Conservation (phyloP, 2,329 filamentous ascomycete species). For the Clarireedia hainanense region DNA sequence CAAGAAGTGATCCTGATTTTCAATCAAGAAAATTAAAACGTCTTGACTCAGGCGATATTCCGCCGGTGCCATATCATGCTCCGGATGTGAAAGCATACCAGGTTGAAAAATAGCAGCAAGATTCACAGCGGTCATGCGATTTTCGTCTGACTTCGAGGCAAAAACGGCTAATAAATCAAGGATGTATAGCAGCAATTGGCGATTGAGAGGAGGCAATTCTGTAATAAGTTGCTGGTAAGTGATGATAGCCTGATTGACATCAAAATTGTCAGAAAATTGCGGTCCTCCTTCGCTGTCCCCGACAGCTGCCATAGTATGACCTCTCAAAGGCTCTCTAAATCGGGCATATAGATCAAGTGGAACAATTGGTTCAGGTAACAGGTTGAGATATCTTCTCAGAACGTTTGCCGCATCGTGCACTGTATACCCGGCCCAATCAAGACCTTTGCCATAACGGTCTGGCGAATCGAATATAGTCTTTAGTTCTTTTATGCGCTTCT, state of each 20-base stretch:
- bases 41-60: conserved; percentile 95
- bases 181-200: conserved; percentile 90
- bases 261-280: conserved; percentile 66
- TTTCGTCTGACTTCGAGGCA: conserved; percentile 90
- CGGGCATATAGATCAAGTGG: conserved; percentile 87
- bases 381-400: conserved; percentile 88
- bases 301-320: conserved; percentile 59
- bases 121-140: conserved; percentile 94
- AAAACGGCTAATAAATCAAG: conserved; percentile 94
- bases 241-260: conserved; percentile 66
- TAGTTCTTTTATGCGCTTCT: conserved; percentile 96
- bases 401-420: conserved; percentile 98
- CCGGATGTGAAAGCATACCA: conserved; percentile 86
- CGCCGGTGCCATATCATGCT: conserved; percentile 88
- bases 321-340: conserved; percentile 75
- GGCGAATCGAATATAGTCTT: conserved; percentile 89
- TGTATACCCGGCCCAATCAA: conserved; percentile 96
- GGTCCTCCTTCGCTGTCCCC: conserved; percentile 55
- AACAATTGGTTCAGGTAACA: conserved; percentile 93
- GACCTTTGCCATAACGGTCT: conserved; percentile 88
- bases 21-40: conserved; percentile 94
- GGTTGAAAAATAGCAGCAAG: conserved; percentile 96
- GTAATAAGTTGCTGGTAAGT: conserved; percentile 88
- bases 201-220: conserved; percentile 84
- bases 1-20: conserved; percentile 96